Conservation (phyloP, 2,329 filamentous ascomycete genomes). For the Aspergillus novofumigatus region DNA sequence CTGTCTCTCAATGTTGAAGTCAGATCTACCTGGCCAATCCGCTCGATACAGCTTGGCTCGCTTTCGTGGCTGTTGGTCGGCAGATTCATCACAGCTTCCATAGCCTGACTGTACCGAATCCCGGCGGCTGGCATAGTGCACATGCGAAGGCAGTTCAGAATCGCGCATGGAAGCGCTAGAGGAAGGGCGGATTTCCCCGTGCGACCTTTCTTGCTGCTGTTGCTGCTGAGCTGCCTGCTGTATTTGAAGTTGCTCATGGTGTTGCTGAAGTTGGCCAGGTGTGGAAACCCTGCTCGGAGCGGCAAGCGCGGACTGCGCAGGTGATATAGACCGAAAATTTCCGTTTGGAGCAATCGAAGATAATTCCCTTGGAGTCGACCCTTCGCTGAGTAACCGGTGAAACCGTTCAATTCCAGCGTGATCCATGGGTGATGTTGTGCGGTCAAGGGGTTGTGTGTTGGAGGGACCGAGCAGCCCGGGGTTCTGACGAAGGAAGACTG, state of each 20-base stretch:
- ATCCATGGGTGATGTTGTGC: slow-evolving; percentile 33
- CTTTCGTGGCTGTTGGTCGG: slow-evolving; percentile 63
- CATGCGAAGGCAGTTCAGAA: slow-evolving; percentile 25
- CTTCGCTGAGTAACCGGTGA: slow-evolving; percentile 42
- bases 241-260: slow-evolving; percentile 20
- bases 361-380: slow-evolving; percentile 41
- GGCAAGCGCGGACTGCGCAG: slow-evolving; percentile 32
- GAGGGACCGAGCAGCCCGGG: slow-evolving; percentile 41
- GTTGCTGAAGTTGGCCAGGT: slow-evolving; percentile 25
- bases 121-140: slow-evolving; percentile 25
- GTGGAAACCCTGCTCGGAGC: slow-evolving; percentile 37
- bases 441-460: slow-evolving; percentile 23
- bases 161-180: slow-evolving; percentile 56
- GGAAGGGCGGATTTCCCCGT: slow-evolving; percentile 53
- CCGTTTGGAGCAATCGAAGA: slow-evolving; percentile 26
- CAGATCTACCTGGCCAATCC: slow-evolving; percentile 64
- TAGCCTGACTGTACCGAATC: slow-evolving; percentile 54
- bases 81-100: slow-evolving; percentile 66
- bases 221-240: slow-evolving; percentile 15
- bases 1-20: slow-evolving; percentile 64
- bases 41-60: slow-evolving; percentile 73
- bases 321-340: slow-evolving; percentile 34
- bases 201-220: slow-evolving; percentile 18
- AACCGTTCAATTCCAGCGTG: slow-evolving; percentile 42
- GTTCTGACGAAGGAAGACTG: slow-evolving; percentile 69